Conservation (phyloP, 2,329 filamentous ascomycete genomes). For the Lasiodiplodia sp. region DNA sequence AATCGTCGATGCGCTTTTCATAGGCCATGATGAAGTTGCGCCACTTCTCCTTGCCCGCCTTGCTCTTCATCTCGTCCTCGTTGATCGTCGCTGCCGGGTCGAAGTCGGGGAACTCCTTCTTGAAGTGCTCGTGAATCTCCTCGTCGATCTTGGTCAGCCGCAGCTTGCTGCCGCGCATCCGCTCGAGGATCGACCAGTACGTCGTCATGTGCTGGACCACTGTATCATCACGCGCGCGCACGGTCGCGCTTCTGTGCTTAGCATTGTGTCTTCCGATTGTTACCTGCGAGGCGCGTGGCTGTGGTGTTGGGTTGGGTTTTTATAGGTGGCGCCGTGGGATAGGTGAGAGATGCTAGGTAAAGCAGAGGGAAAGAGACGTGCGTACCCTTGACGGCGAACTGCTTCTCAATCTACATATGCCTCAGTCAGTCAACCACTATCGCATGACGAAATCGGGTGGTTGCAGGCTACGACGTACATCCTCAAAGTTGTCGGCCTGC, state of each 20-base stretch:
- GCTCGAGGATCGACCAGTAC: constrained; percentile 96
- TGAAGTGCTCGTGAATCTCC: constrained; percentile 90
- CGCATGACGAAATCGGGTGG: background rate
- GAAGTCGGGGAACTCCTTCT: constrained; percentile 89
- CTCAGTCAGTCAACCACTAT: constrained; percentile 35
- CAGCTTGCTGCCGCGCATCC: constrained; percentile 84
- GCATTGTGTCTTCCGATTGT: background rate
- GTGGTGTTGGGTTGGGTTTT: background rate
- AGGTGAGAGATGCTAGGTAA: background rate
- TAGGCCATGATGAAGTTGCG: constrained; percentile 92
- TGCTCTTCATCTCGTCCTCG: constrained; percentile 98
- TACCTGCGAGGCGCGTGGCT: background rate
- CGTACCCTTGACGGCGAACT: constrained; percentile 94
- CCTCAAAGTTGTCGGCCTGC: constrained; percentile 73
- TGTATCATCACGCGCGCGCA: constrained; percentile 36
- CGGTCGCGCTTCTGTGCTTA: background rate
- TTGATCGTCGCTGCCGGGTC: constrained; percentile 81
- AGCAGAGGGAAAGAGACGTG: background rate
- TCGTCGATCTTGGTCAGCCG: constrained; percentile 94
- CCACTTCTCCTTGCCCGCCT: constrained; percentile 92
- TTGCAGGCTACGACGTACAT: constrained; percentile 57
- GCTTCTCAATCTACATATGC: constrained; percentile 84
- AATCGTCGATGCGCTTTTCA: constrained; percentile 95
- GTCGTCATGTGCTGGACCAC: constrained; percentile 96
- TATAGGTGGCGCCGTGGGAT: constrained; percentile 13